These are phyloP conservation scores for Austropuccinia psidii DNA, from an alignment of 1,284 basidiomycete genomes.

Conservation along the genomic window DNA sequence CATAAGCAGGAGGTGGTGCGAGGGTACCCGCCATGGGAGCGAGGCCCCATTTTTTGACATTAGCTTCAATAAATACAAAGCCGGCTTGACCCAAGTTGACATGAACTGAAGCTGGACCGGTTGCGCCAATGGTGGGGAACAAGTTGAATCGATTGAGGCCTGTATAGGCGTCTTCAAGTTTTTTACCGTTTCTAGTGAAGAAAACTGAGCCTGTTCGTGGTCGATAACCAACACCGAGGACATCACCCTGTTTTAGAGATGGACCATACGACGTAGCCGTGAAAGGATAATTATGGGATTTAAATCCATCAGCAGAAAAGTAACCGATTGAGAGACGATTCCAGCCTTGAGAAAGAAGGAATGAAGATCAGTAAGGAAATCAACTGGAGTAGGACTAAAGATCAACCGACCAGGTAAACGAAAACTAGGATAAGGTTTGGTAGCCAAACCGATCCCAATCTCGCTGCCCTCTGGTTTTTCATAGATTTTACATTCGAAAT, in stretches of 20 bases:
- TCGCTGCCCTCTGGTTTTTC: conserved; percentile 76
- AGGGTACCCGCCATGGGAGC: conserved; percentile 90
- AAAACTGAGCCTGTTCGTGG: conserved; percentile 92
- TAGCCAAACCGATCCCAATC: conserved; percentile 79
- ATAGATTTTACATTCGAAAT: conserved; percentile 97
- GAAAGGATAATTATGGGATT: conserved; percentile 95
- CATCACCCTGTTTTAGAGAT: conserved; percentile 80
- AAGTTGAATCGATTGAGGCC: conserved; percentile 81
- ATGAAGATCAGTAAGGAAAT: not conserved
- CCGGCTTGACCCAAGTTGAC: conserved; percentile 92
- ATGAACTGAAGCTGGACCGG: conserved; percentile 86
- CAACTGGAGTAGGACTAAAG: not conserved
- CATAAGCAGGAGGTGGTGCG: conserved; percentile 89
- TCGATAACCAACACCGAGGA: conserved; percentile 83
- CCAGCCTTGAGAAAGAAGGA: conserved; percentile 53
- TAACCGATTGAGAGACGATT: conserved; percentile 90
- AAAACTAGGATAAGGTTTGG: conserved; percentile 89
- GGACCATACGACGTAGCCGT: conserved; percentile 78
- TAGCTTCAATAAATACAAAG: conserved; percentile 95
- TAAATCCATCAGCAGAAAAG: conserved; percentile 84
- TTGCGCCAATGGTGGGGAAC: conserved; percentile 88
- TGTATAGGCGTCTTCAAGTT: conserved; percentile 85
- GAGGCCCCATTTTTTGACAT: conserved; percentile 96
- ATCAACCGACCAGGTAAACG: conserved; percentile 58
- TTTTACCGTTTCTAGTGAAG: conserved; percentile 90